Conservation (phyloP, 257 asterid genomes). For the Ajuga chamaepitys region DNA sequence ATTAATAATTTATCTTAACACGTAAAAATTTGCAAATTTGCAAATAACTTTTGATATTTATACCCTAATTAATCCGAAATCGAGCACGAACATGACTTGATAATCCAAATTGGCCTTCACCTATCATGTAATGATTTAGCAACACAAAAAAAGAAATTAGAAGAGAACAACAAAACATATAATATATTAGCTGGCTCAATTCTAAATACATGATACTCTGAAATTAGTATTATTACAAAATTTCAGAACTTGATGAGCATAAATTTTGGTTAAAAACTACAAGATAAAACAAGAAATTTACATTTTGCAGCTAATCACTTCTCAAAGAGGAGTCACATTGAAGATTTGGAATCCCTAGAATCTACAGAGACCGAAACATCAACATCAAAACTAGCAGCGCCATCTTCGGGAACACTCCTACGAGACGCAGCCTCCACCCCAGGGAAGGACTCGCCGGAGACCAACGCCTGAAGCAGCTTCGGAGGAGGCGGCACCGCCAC, state of each 20-base stretch:
- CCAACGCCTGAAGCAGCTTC: constrained; percentile 74
- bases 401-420: constrained; percentile 18
- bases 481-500: constrained; percentile 61
- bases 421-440: constrained; percentile 42
- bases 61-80: too few species aligned
- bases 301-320: not conserved
- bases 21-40: too few species aligned
- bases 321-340: constrained; percentile 6
- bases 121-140: too few species aligned
- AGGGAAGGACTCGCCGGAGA: constrained; percentile 70
- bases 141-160: not conserved
- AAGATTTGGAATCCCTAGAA: constrained; percentile 32
- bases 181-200: too few species aligned
- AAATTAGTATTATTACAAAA: not conserved
- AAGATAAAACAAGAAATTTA: not conserved
- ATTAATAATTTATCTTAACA: too few species aligned
- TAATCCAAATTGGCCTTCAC: too few species aligned
- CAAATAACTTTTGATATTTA: too few species aligned
- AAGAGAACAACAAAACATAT: too few species aligned
- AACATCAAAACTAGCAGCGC: constrained; percentile 23
- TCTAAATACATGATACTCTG: too few species aligned
- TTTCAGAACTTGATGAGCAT: not conserved
- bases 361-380: constrained; percentile 17
- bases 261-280: not conserved
- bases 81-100: too few species aligned